Percentiles rank a stretch among this genome's conserved stretches.
Conservation (phyloP, 495 filamentous ascomycete species). For the Cladorrhinum samala region DNA sequence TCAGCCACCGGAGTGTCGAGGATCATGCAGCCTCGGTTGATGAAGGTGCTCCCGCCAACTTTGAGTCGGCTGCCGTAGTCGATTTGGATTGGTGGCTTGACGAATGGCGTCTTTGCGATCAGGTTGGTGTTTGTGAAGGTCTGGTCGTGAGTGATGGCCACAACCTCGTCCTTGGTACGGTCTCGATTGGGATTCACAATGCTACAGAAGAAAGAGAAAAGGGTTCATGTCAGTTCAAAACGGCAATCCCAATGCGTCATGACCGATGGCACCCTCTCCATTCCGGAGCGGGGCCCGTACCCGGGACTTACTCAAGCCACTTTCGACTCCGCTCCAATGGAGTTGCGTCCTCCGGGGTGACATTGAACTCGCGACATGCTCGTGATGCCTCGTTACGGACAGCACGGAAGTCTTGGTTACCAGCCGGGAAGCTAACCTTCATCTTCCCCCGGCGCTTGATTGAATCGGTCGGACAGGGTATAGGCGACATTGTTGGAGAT, state of each 20-base stretch:
- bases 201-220: constrained; percentile 9
- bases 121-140: constrained; percentile 27
- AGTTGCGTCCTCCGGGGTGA: constrained; percentile 29
- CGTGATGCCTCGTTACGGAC: constrained; percentile 25
- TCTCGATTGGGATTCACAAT: constrained; percentile 29
- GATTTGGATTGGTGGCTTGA: constrained; percentile 31
- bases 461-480: neutral
- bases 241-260: neutral
- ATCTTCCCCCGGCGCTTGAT: neutral
- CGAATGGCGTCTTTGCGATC: constrained; percentile 26
- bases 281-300: neutral
- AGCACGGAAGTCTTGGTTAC: constrained; percentile 30
- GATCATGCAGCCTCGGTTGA: constrained; percentile 33
- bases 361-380: constrained; percentile 32
- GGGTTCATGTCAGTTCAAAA: neutral
- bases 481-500: constrained; percentile 1
- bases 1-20: constrained; percentile 35
- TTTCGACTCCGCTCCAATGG: constrained; percentile 21
- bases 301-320: constrained; percentile 28
- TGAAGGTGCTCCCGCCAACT: constrained; percentile 29
- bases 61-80: constrained; percentile 32
- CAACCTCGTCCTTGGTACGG: constrained; percentile 13
- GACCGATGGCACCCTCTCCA: no score
- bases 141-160: constrained; percentile 29
- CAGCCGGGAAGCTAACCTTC: constrained; percentile 26